Evolutionary conservation across 768 basidiomycete genomes (phyloP).

Genomic region (Trametes coccinea): DNA sequence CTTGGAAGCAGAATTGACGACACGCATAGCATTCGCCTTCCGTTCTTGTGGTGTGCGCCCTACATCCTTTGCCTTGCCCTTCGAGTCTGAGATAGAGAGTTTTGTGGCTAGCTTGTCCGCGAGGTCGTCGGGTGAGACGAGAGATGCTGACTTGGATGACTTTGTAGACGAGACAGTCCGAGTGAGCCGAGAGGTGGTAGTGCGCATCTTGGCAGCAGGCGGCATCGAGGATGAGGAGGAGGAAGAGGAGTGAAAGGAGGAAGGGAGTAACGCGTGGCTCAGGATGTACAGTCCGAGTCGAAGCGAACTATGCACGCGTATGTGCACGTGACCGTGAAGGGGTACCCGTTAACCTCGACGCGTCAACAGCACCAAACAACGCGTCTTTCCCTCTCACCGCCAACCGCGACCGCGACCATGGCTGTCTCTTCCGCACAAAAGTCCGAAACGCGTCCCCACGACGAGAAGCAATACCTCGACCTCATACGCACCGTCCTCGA

Average conservation of each 20-base stretch:
- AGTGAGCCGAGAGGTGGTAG: neutral
- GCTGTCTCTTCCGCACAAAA: neutral
- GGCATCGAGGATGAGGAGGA: neutral
- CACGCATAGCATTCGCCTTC: slow-evolving; percentile 54
- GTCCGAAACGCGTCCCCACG: slow-evolving; percentile 44
- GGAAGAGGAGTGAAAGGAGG: neutral
- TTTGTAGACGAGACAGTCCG: slow-evolving; percentile 7
- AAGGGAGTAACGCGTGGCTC: neutral
- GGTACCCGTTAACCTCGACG: neutral
- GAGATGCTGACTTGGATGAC: slow-evolving; percentile 3
- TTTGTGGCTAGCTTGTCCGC: slow-evolving; percentile 28
- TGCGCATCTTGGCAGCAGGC: slow-evolving; percentile 4
- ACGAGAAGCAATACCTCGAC: slow-evolving; percentile 87
- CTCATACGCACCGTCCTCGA: slow-evolving; percentile 78
- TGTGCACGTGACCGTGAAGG: slow-evolving; percentile 11
- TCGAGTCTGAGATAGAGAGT: slow-evolving; percentile 28
- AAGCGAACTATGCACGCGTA: slow-evolving; percentile 1
- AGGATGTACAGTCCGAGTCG: neutral
- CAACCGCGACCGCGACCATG: neutral
- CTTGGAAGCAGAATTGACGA: slow-evolving; percentile 64
- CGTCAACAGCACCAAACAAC: slow-evolving; percentile 15
- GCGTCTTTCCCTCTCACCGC: slow-evolving; percentile 5
- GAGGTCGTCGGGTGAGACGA: slow-evolving; percentile 26
- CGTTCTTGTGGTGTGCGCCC: slow-evolving; percentile 34
- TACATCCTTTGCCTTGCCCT: slow-evolving; percentile 22